A percentile compares a stretch with the other conserved stretches of the same genome.
Evolutionary conservation across 768 basidiomycete genomes (phyloP).

Genomic region (Collybia nuda): DNA sequence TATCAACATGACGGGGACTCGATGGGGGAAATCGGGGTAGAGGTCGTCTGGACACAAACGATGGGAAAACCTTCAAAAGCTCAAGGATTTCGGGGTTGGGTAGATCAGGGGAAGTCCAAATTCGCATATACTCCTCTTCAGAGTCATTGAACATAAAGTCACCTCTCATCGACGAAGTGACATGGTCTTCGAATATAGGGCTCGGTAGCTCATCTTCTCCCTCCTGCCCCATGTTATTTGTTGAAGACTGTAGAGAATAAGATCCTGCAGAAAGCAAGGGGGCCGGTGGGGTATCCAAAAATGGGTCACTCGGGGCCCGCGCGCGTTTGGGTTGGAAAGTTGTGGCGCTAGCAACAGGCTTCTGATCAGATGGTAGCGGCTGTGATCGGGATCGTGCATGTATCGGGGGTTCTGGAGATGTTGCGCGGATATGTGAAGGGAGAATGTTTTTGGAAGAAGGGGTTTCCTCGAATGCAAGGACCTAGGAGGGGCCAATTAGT

Average conservation of each 20-base stretch:
- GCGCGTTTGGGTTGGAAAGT: constrained; percentile 58
- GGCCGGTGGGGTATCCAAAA: constrained; percentile 65
- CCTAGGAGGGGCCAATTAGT: constrained; percentile 24
- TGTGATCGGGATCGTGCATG: constrained; percentile 61
- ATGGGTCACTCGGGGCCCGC: constrained; percentile 78
- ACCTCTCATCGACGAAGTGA: constrained; percentile 30
- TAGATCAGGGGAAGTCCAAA: constrained; percentile 83
- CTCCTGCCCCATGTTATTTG: constrained; percentile 28
- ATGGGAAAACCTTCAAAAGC: constrained; percentile 73
- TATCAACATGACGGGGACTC: constrained; percentile 45
- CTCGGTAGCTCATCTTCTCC: constrained; percentile 40
- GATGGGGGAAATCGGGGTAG: constrained; percentile 67
- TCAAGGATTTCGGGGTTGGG: constrained; percentile 70
- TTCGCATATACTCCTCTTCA: constrained; percentile 59
- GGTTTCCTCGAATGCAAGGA: constrained; percentile 74
- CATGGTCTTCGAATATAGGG: constrained; percentile 34
- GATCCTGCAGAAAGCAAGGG: constrained; percentile 56
- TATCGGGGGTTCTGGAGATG: constrained; percentile 33
- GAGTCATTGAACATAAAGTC: constrained; percentile 26
- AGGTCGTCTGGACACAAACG: constrained; percentile 69
- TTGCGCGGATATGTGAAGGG: constrained; percentile 24
- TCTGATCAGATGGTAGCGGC: constrained; percentile 44
- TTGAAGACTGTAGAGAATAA: constrained; percentile 49
- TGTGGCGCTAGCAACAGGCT: constrained; percentile 39
- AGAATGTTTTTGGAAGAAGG: constrained; percentile 34